These are phyloP conservation scores for Ziziphus jujuba DNA, from an alignment of 306 rosid genomes.

Conservation along the genomic window DNA sequence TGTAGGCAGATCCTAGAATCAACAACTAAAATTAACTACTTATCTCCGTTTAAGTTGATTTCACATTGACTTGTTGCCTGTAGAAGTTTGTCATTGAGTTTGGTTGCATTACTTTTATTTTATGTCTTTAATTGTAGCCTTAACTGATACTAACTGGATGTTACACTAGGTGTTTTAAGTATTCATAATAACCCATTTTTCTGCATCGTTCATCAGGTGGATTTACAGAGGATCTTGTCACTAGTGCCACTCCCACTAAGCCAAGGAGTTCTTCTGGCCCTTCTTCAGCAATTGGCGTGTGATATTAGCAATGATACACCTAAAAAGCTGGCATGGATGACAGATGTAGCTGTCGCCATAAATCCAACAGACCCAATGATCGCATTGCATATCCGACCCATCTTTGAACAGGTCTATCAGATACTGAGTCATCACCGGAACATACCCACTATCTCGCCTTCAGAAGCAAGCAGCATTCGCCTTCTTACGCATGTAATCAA, in stretches of 20 bases:
- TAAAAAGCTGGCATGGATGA: slow-evolving; percentile 64
- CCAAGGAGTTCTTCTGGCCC: slow-evolving; percentile 76
- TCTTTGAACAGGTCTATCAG: slow-evolving; percentile 57
- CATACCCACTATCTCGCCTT: slow-evolving; percentile 42
- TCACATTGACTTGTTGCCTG: too few species aligned
- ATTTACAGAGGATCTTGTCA: slow-evolving; percentile 50
- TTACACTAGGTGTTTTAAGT: background rate
- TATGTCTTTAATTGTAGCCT: background rate
- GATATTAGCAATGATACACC: slow-evolving; percentile 49
- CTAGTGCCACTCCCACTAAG: slow-evolving; percentile 58
- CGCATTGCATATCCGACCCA: slow-evolving; percentile 41
- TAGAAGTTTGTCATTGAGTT: too few species aligned
- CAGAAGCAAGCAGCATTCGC: slow-evolving; percentile 54
- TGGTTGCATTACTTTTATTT: too few species aligned
- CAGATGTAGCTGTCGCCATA: slow-evolving; percentile 59
- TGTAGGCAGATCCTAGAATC: too few species aligned
- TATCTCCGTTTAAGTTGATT: too few species aligned
- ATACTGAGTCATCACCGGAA: slow-evolving; percentile 49
- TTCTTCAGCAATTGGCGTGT: slow-evolving; percentile 66
- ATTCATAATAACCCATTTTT: slow-evolving; percentile 10
- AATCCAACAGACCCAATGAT: slow-evolving; percentile 59
- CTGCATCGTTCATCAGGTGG: slow-evolving; percentile 47
- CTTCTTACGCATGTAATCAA: slow-evolving; percentile 74
- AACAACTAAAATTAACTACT: too few species aligned
- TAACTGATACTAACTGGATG: background rate